Evolutionary conservation across 202 grass and related monocot species (phyloP), one percentile per base, ranked within the genome.

Genomic region (Eragrostis tef): DNA sequence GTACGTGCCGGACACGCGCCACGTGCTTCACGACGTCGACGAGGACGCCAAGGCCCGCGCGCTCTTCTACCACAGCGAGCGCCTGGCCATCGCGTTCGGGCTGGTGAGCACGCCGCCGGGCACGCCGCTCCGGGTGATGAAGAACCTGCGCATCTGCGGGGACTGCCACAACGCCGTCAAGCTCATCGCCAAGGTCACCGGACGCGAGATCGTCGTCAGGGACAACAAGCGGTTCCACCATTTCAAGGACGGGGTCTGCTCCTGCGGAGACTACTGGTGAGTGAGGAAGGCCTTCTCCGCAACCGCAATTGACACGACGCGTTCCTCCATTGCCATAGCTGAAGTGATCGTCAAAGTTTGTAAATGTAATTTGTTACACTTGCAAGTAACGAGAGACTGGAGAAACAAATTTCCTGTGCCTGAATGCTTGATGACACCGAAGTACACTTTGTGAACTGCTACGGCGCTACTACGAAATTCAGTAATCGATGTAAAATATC

Each of bases 211-310:
- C 82, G 83, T 98, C 34, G 89, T 94, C 54, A 86, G 95, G 81
- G 95, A 98, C 79, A 93, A 98, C 78, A 94, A 94, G 86, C 84
- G 89, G 3, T 97, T 97, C 88, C 91, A 97, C 80, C 94, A 92
- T 86, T 94, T 97, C 79, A 87, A 73, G 75, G 86, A 98, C 70
- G 94, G 94, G n/a, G 79, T 26, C 8, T 94, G 94, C 71, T 98
- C 94, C 47, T 98, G 94, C 77, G 77, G 94, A 6, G 88, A 98
- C 49, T 98, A 89, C 74, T 98, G 95, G 95, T 98, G 88, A 94
- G 94, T 94, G 87, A 92, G 67, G 2, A 39, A 4, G 52, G 36
- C 49, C 39, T 81, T 53, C 49, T 43, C 16, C 16, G 5, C 48
- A 26, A 1, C 64, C 60, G 6, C 44, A 51, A 82, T 46, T 83